Evolutionary conservation across 495 filamentous ascomycete genomes (phyloP), one percentile per base, ranked within the genome.

Genomic region (Tuber calosporum): DNA sequence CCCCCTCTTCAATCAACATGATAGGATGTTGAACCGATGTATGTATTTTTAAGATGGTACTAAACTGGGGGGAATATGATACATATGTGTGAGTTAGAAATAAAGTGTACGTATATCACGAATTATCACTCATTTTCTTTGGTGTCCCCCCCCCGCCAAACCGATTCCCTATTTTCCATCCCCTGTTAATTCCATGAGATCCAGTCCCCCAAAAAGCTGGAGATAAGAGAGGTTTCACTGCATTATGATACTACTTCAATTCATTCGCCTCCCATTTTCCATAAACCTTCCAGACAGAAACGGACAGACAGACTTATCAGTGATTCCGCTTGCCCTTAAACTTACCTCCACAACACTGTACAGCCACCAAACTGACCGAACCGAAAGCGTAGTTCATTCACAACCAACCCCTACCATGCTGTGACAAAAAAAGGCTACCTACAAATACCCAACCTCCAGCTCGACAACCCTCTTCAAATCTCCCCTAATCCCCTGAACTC

Each of bases 401-500:
- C 19, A 30, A 26, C 53, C 53, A 62, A 62, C 4, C 53, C 45
- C 9, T 0, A 30, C 19, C 13, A 15, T 34, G 34, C 26, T 34
- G 26, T 5, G 11, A 62, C 26, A 41, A 34, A 36, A 36, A 71
- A 26, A 37, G 22, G 26, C 17, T 13, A 13, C 42, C 40, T 75
- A 78, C 43, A 75, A 66, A 79, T 78, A 78, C 58, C 74, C 84
- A 66, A 89, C 81, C 53, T 90, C 86, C 68, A 86, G 86, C 48
- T 89, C 90, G 71, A 87, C 83, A 22, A 91, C 83, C 73, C 86
- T 85, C 75, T 89, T 89, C 72, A 89, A 82, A 84, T 89, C 89
- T 4, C 84, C 86, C 75, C 85, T 80, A 84, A 89, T 84, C 53
- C 85, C 85, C 87, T 87, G 87, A 74, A 85, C 84, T 72, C 86